Percentiles rank a stretch among this genome's conserved stretches.
Conservation (phyloP, 2,329 filamentous ascomycete genomes). For the Parascedosporium putredinis region DNA sequence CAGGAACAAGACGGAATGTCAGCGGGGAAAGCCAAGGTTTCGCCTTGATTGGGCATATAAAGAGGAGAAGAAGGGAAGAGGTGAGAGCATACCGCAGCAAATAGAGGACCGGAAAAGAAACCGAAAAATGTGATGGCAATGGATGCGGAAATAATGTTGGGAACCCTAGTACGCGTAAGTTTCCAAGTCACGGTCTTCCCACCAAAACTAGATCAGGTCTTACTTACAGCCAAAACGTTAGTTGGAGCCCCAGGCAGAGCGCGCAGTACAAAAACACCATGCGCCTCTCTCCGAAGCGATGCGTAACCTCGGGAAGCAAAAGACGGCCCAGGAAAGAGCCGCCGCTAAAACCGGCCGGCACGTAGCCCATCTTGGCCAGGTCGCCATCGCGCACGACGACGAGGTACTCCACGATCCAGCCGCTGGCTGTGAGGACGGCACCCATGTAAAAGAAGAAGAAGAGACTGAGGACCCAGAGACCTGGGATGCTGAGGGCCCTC, state of each 20-base stretch:
- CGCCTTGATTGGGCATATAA: too few species aligned
- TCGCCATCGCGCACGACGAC: slow-evolving; percentile 47
- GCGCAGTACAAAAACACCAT: slow-evolving; percentile 46
- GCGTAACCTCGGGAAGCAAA: slow-evolving; percentile 46
- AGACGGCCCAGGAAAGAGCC: slow-evolving; percentile 46
- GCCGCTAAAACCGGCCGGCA: slow-evolving; percentile 49
- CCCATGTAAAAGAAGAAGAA: slow-evolving; percentile 58
- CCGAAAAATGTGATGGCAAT: slow-evolving; percentile 44
- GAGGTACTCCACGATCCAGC: slow-evolving; percentile 57
- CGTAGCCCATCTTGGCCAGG: slow-evolving; percentile 48
- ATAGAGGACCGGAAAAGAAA: slow-evolving; percentile 48
- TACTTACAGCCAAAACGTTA: slow-evolving; percentile 48
- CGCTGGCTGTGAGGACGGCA: slow-evolving; percentile 40
- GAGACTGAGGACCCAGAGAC: slow-evolving; percentile 47
- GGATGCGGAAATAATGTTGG: slow-evolving; percentile 36
- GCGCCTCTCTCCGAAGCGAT: slow-evolving; percentile 44
- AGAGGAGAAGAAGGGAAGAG: too few species aligned
- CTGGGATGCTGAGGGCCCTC: slow-evolving; percentile 30
- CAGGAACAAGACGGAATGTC: too few species aligned
- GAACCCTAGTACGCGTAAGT: slow-evolving; percentile 19
- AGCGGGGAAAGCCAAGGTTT: too few species aligned
- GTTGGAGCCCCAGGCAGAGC: slow-evolving; percentile 40
- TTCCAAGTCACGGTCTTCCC: not conserved
- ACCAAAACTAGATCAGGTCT: not conserved
- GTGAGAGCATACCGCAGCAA: slow-evolving; percentile 35